Base-by-base conservation (phyloP, 176 grass and related monocot genomes). In the Aegilops speltoides region DNA sequence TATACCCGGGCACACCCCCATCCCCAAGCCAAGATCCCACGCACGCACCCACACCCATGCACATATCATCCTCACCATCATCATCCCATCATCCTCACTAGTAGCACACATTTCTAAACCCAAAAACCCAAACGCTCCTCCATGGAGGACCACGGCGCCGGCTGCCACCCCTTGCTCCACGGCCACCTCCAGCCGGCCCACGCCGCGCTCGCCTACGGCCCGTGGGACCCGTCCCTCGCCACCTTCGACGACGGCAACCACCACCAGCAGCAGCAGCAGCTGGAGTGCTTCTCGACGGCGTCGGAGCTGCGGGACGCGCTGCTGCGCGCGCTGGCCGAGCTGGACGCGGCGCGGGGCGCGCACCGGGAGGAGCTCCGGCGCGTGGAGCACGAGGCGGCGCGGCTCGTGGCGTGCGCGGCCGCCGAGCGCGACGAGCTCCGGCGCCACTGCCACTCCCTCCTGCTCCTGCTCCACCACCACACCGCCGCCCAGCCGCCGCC, bases 361-460 rank as follows among this genome's bases (percentile, higher is more conserved):
- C 88, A 95, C 20, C 92, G 88, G 52, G 89, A 87, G 34, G 93
- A 98, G 83, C 90, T 98, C 69, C 81, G 84, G 7, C 83, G 86
- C 12, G 75, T 93, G 97, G 92, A 96, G 61, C 78, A 85, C 20
- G 94, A 94, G 61, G 87, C 94, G 8, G 69, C 93, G n/a, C 92
- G 91, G 11, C 90, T 98, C 37, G 91, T 93, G 63, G 85, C 93
- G 16, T 78, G 78, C n/a, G 87, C 90, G 15, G 88, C 89, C 45
- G 88, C 88, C 11, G 97, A 99, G 89, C 92, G 97, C 20, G 97
- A 99, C 89, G 90, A 99, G 87, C 88, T 95, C 79, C 90, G 92
- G 20, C 84, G 56, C 29, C 90, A 95, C 74, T 95, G 92, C 78
- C 91, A 89, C 72, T 88, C 94, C 66, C 94, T 99, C 73, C 87